Conservation (phyloP, 2,329 filamentous ascomycete species). For the Diaporthe citriasiana region DNA sequence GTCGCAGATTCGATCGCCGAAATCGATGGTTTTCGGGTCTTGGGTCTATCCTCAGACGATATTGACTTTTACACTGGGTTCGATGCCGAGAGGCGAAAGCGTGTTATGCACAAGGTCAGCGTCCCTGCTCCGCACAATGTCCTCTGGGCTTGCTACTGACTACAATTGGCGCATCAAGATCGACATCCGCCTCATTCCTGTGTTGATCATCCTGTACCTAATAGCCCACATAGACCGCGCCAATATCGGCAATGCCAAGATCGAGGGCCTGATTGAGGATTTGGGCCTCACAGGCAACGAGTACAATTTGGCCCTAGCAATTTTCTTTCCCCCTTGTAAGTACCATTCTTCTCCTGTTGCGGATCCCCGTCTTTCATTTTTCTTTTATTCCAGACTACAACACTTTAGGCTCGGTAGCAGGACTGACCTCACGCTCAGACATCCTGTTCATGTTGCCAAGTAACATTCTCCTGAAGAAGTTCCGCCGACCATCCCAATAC, state of each 20-base stretch:
- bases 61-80: constrained; percentile 7
- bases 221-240: constrained; percentile 27
- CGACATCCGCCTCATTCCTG: constrained; percentile 21
- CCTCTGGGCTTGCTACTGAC: background rate
- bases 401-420: no score
- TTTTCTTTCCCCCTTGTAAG: constrained; percentile 33
- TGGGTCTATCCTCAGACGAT: constrained; percentile 9
- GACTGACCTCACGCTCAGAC: no score
- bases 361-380: no score
- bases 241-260: constrained; percentile 52
- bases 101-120: constrained; percentile 16
- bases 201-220: constrained; percentile 28
- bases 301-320: constrained; percentile 56
- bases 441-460: constrained; percentile 3
- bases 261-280: constrained; percentile 61
- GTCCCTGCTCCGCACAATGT: no score
- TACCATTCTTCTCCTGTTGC: no score
- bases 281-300: constrained; percentile 56
- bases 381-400: no score
- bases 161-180: background rate
- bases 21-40: background rate
- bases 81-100: background rate
- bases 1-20: background rate
- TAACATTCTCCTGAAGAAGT: background rate
- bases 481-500: background rate